These are phyloP conservation scores for Inga laurina DNA, from an alignment of 306 rosid genomes.

Conservation along the genomic window DNA sequence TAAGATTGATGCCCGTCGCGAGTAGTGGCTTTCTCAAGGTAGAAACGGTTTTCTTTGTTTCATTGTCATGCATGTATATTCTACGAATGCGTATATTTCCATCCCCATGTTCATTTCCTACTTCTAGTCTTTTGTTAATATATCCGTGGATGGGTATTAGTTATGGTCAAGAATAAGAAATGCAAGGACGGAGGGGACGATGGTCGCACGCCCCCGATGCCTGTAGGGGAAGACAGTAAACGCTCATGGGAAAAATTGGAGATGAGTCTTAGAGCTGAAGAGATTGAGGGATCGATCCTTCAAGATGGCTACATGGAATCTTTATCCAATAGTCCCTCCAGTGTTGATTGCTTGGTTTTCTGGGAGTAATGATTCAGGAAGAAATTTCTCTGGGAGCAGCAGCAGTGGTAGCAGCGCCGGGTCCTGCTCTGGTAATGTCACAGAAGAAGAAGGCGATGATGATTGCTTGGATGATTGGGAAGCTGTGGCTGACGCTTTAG, in stretches of 20 bases:
- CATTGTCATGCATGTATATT: neutral
- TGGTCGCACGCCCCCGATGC: slow-evolving; percentile 30
- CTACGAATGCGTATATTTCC: neutral
- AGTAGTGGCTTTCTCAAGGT: slow-evolving; percentile 97
- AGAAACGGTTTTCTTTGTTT: slow-evolving; percentile 19
- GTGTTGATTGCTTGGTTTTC: slow-evolving; percentile 52
- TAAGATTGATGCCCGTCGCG: slow-evolving; percentile 96
- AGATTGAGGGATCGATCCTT: slow-evolving; percentile 50
- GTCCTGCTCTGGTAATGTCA: slow-evolving; percentile 80
- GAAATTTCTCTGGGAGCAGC: slow-evolving; percentile 70
- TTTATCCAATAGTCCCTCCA: slow-evolving; percentile 61
- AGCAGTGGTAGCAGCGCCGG: slow-evolving; percentile 67
- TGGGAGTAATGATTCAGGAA: slow-evolving; percentile 73
- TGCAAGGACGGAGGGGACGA: slow-evolving; percentile 57
- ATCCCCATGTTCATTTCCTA: slow-evolving; percentile 5
- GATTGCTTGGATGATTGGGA: slow-evolving; percentile 99
- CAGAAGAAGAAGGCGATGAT: slow-evolving; percentile 68
- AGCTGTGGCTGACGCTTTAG: slow-evolving; percentile 95
- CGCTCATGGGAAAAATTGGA: slow-evolving; percentile 54
- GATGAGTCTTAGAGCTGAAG: slow-evolving; percentile 50
- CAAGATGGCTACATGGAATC: slow-evolving; percentile 69
- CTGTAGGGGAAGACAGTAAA: slow-evolving; percentile 33
- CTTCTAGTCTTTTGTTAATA: slow-evolving; percentile 26
- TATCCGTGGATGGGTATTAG: slow-evolving; percentile 45
- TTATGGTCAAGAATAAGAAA: slow-evolving; percentile 61